Evolutionary conservation across 2,329 filamentous ascomycete genomes (phyloP), one percentile per base, ranked within the genome.

Genomic region (Alternaria angustiovoidea): DNA sequence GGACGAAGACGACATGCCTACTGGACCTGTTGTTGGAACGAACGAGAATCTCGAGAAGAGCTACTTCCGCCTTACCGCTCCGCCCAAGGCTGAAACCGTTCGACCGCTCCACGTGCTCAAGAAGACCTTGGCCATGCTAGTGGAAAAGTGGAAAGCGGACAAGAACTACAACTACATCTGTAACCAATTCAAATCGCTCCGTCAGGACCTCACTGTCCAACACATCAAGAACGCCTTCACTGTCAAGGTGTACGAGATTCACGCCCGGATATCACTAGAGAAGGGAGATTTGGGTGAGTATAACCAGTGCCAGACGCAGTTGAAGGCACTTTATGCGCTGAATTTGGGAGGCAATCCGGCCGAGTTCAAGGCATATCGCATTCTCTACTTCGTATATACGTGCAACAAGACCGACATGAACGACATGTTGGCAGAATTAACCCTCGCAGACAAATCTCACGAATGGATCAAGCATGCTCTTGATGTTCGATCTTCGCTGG

Each of bases 201-300:
- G 95, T 62, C 95, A 99, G 85, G 95, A 99, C 83, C 86, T 99
- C 78, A 99, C 95, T 39, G 95, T 99, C 56, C 95, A 99, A 81
- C 94, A 92, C 75, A 93, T 99, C 82, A 94, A 93, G 82, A 97
- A 93, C 80, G 92, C 96, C 54, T 98, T 99, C 78, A 98, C 95
- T 26, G 94, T 98, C 66, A 91, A 87, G 64, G 95, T 97, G 48
- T 99, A 99, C 81, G 95, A 99, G 82, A 96, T 94, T 63, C 95
- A 99, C 82, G 95, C 94, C 66, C 90, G 95, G 62, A 98, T 99
- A 81, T 95, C 95, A 69, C 85, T 99, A 81, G 94, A 99, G 82
- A 97, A 96, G 87, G 93, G 92, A 82, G 95, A 99, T 85, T 88
- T 98, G 84, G 94, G 95, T 99, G 95, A 99, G 95, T 99, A 99